Base-by-base conservation (phyloP, 176 grass and related monocot species). In the Phragmites australis region DNA sequence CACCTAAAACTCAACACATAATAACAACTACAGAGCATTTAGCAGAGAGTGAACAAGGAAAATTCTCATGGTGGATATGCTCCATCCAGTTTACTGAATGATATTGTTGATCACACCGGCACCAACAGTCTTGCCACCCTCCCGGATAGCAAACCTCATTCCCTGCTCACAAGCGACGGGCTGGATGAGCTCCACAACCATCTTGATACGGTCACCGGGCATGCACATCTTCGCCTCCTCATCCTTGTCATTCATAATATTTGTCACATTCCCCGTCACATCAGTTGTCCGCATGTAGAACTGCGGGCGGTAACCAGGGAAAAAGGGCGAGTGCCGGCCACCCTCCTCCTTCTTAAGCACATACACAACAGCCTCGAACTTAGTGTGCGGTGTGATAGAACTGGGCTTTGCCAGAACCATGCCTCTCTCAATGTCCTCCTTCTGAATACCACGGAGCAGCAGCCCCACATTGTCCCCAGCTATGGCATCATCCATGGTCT, bases 181-280 rank as follows among this genome's bases (percentile, higher is more conserved):
- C 82, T 88, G 88, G 72, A 97, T 94, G 82, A 97, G 88, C 85
- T 97, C 89, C 6, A 92, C 94, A 58, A 86, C 73, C 84, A 97
- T 94, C 87, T 97, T 94, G 78, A 97, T 67, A 31, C 91, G 89
- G 70, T 94, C 91, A 79, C 91, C 91, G 0, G 94, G 94, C 91
- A 94, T 97, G 72, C 93, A 90, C 91, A 94, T 94, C 82, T 94
- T 94, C 0, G 94, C 88, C 85, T 94, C 91, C 91, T 97, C 94
- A 48, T 97, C 94, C 87, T 97, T 94, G 82, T 97, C 91, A 8
- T 94, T 94, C 94, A 94, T 94, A 21, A 94, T 93, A 30, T 73
- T 86, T 8, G 91, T 86, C 9, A 97, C 91, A 56, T 64, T 93
- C 13, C 91, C 91, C 0, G 94, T 97, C 27, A 92, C 94, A 16